Conservation (phyloP, 2,329 filamentous ascomycete genomes). For the Hypoxylon sp. region DNA sequence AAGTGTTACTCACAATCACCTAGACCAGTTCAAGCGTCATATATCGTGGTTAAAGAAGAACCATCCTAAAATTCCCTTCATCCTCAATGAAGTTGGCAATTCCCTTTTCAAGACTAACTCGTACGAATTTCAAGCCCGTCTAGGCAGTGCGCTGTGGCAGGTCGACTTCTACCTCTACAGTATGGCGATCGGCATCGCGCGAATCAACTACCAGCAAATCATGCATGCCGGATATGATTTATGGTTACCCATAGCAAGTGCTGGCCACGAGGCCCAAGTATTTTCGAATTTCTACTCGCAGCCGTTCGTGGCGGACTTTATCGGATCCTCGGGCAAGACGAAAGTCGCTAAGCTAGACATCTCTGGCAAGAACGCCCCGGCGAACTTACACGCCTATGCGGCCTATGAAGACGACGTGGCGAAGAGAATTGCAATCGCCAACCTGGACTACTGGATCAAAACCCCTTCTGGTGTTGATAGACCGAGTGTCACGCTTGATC, state of each 20-base stretch:
- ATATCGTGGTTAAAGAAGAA: conserved; percentile 55
- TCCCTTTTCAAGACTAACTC: conserved; percentile 53
- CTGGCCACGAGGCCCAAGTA: conserved; percentile 52
- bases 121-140: conserved; percentile 55
- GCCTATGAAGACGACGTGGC: conserved; percentile 52
- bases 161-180: conserved; percentile 57
- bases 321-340: conserved; percentile 53
- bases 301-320: conserved; percentile 57
- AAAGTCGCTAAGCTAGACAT: conserved; percentile 48
- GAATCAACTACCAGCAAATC: conserved; percentile 58
- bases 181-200: conserved; percentile 54
- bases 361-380: conserved; percentile 34
- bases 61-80: conserved; percentile 53
- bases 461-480: conserved; percentile 49
- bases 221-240: conserved; percentile 55
- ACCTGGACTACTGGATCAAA: conserved; percentile 57
- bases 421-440: conserved; percentile 53
- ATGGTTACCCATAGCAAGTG: conserved; percentile 54
- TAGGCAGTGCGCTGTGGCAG: conserved; percentile 57
- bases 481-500: conserved; percentile 44
- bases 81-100: conserved; percentile 57
- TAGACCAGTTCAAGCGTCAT: conserved; percentile 52
- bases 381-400: conserved; percentile 52
- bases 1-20: conserved; percentile 49
- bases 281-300: conserved; percentile 58